Evolutionary conservation across 257 asterid species (phyloP).

Genomic region (Jaltomata sinuosa): DNA sequence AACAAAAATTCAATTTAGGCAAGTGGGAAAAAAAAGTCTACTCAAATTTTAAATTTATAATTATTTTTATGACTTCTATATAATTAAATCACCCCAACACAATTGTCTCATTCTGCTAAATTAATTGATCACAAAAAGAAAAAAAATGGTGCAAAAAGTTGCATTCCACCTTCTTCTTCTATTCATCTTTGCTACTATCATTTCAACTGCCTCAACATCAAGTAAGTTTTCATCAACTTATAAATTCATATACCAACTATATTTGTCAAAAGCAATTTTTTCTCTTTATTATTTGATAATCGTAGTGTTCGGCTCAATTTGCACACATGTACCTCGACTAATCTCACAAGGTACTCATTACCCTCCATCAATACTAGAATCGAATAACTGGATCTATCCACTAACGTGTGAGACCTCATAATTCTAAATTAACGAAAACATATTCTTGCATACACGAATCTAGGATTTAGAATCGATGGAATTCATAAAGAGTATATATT

Average conservation of each 20-base stretch:
- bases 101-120: neutral
- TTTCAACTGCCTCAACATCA: neutral
- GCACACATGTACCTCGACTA: neutral
- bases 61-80: neutral
- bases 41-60: neutral
- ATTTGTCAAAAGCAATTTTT: no score
- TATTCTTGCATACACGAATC: neutral
- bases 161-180: neutral
- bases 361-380: rapidly evolving
- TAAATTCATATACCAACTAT: neutral
- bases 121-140: neutral
- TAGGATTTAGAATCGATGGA: neutral
- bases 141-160: neutral
- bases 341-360: neutral
- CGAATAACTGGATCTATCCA: neutral
- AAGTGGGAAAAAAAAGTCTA: neutral
- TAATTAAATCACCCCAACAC: neutral
- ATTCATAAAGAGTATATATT: no score
- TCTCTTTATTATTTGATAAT: no score
- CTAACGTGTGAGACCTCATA: neutral
- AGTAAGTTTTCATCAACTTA: neutral
- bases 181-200: neutral
- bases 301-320: no score
- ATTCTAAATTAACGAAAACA: neutral
- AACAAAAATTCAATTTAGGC: neutral